phyloP scores from a whole-genome alignment of 2,329 filamentous ascomycete genomes.

The Alternaria gansuensis region DNA sequence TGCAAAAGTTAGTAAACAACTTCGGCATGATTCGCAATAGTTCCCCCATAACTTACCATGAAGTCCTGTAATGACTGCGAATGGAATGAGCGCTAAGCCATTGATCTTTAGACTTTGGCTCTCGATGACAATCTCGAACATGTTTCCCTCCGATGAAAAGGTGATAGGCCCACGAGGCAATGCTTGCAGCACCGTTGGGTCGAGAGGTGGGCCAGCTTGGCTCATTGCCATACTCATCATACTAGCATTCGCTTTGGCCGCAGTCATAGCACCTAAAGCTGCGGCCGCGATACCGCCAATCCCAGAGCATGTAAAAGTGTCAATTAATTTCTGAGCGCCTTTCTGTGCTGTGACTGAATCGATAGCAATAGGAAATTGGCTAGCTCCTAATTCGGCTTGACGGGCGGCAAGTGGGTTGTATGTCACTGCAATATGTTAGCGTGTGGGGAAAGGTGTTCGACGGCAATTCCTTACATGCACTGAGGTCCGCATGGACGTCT shows the following conservation, averaged over 20 bases:
- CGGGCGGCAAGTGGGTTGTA: conserved; percentile 22
- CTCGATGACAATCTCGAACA: conserved; percentile 32
- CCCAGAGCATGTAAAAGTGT: conserved; percentile 40
- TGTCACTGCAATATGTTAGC: conserved; percentile 25
- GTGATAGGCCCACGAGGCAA: conserved; percentile 38
- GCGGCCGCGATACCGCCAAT: conserved; percentile 39
- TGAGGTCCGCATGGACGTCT: conserved; percentile 10
- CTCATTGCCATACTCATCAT: conserved; percentile 9
- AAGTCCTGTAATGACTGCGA: conserved; percentile 33
- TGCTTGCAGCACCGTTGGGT: conserved; percentile 26
- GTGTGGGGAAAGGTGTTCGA: too few species aligned
- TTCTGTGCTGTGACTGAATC: conserved; percentile 31
- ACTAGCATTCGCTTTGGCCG: conserved; percentile 22
- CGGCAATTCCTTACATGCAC: conserved; percentile 27
- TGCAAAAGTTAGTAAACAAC: background rate
- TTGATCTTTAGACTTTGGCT: conserved; percentile 35
- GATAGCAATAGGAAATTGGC: conserved; percentile 28
- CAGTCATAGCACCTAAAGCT: conserved; percentile 29
- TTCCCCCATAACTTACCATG: conserved; percentile 28
- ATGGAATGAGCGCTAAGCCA: conserved; percentile 27
- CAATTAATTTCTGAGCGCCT: conserved; percentile 28
- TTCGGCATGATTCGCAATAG: background rate
- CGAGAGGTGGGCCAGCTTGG: conserved; percentile 21
- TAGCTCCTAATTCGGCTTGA: conserved; percentile 6
- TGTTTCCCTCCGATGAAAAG: conserved; percentile 38